phyloP scores from a whole-genome alignment of 495 filamentous ascomycete genomes.

The Hypoxylon rickii region DNA sequence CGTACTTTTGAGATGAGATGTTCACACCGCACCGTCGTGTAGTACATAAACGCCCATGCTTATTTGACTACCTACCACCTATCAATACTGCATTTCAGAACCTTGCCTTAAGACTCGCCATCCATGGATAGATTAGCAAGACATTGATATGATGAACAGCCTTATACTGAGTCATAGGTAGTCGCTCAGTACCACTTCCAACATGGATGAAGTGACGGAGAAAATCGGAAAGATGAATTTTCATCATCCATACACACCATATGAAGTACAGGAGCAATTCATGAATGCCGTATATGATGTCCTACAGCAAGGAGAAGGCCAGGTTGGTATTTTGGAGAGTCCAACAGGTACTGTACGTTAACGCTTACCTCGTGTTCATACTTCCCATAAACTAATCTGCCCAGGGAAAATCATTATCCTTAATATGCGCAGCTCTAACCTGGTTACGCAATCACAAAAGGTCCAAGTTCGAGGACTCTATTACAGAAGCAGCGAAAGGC shows the following conservation, averaged over 20 bases:
- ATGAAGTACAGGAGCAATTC: conserved; percentile 86
- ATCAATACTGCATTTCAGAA: too few relatives aligned
- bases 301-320: conserved; percentile 75
- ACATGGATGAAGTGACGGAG: conserved; percentile 33
- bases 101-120: too few relatives aligned
- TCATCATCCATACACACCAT: conserved; percentile 90
- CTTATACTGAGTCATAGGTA: too few relatives aligned
- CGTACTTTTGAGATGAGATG: too few relatives aligned
- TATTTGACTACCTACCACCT: too few relatives aligned
- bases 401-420: conserved; percentile 93
- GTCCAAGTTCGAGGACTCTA: conserved; percentile 59
- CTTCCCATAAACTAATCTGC: conserved; percentile 10
- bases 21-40: too few relatives aligned
- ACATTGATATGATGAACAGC: not conserved
- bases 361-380: not conserved
- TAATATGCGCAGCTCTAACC: conserved; percentile 90
- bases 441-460: conserved; percentile 90
- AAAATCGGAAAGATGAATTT: conserved; percentile 59
- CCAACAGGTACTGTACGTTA: conserved; percentile 73
- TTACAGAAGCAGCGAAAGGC: conserved; percentile 36
- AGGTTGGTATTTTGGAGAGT: conserved; percentile 88
- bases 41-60: too few relatives aligned
- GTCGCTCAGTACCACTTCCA: too few relatives aligned
- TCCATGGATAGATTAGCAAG: too few relatives aligned
- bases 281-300: conserved; percentile 87